A percentile compares a stretch with the other conserved stretches of the same genome.
Conservation (phyloP, 768 basidiomycete species). For the Boletus eberwhitei region DNA sequence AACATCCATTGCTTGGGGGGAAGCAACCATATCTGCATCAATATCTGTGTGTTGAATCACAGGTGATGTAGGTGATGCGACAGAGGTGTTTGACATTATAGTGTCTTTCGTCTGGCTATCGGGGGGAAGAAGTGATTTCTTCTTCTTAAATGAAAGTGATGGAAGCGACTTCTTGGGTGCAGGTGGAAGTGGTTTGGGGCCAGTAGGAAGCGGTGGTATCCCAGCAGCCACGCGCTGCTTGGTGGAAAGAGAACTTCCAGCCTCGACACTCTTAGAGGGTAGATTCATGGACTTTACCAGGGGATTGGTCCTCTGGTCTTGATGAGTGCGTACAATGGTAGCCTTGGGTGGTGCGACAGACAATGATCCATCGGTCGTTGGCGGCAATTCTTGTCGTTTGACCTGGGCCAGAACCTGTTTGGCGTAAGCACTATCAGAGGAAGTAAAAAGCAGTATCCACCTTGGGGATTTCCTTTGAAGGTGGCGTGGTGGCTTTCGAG, state of each 20-base stretch:
- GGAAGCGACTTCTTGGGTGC: conserved; percentile 24
- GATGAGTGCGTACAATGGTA: conserved; percentile 23
- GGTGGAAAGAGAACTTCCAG: conserved; percentile 42
- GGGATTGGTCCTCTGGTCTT: conserved; percentile 30
- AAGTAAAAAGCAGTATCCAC: conserved; percentile 1
- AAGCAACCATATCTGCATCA: conserved; percentile 1
- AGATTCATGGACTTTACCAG: conserved; percentile 32
- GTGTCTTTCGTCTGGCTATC: conserved; percentile 15
- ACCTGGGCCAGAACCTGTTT: not conserved
- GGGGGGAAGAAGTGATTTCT: conserved; percentile 14
- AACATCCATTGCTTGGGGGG: conserved; percentile 23
- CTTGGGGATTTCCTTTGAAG: conserved; percentile 10
- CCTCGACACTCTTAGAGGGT: conserved; percentile 21
- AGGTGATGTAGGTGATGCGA: conserved; percentile 11
- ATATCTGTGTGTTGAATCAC: not conserved
- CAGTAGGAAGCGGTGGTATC: conserved; percentile 33
- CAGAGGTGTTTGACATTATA: not conserved
- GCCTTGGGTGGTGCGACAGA: conserved; percentile 15
- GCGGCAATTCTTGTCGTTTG: conserved; percentile 8
- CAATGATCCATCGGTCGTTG: not conserved
- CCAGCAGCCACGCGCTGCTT: conserved; percentile 48
- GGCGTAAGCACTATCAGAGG: not conserved
- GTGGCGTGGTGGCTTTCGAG: not conserved
- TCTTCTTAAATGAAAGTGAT: conserved; percentile 46
- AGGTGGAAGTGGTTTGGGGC: conserved; percentile 34